These are phyloP conservation scores for Pogostemon cablin DNA, from an alignment of 257 asterid genomes.

Conservation along the genomic window DNA sequence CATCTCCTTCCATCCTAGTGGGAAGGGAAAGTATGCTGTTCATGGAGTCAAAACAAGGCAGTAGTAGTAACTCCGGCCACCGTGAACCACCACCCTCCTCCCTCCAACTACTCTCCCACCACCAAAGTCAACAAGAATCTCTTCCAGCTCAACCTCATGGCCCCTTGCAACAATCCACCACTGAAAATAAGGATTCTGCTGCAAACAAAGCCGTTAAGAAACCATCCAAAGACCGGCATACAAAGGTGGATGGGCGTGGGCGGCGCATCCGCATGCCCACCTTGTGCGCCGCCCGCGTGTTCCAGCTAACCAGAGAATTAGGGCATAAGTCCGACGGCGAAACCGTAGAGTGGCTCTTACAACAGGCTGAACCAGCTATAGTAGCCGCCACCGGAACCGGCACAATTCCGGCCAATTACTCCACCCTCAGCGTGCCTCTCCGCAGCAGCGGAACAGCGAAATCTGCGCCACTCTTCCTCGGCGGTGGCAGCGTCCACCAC, in stretches of 20 bases:
- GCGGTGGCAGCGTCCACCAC: constrained; percentile 58
- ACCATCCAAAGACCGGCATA: constrained; percentile 60
- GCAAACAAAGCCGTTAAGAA: constrained; percentile 38
- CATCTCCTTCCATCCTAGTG: not conserved
- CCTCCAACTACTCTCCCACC: constrained; percentile 43
- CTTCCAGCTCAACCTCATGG: constrained; percentile 36
- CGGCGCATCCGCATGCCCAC: constrained; percentile 69
- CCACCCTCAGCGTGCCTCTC: constrained; percentile 64
- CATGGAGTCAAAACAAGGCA: constrained; percentile 44
- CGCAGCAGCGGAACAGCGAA: constrained; percentile 72
- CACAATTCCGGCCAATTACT: constrained; percentile 67
- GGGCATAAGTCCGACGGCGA: constrained; percentile 68
- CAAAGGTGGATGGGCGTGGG: constrained; percentile 61
- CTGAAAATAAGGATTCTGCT: not conserved
- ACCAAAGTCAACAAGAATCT: constrained; percentile 40
- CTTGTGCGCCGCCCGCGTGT: constrained; percentile 61
- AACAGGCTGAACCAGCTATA: constrained; percentile 58
- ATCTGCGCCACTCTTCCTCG: constrained; percentile 56
- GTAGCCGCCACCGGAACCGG: constrained; percentile 66
- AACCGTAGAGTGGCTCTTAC: constrained; percentile 59
- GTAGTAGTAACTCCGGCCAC: constrained; percentile 35
- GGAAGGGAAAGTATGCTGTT: constrained; percentile 24
- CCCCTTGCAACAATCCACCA: constrained; percentile 38
- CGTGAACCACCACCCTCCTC: constrained; percentile 37
- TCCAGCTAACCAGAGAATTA: constrained; percentile 52